Percentiles rank a stretch among this genome's conserved stretches.
phyloP scores from a whole-genome alignment of 495 filamentous ascomycete species.

The Margaritispora aquatica region DNA sequence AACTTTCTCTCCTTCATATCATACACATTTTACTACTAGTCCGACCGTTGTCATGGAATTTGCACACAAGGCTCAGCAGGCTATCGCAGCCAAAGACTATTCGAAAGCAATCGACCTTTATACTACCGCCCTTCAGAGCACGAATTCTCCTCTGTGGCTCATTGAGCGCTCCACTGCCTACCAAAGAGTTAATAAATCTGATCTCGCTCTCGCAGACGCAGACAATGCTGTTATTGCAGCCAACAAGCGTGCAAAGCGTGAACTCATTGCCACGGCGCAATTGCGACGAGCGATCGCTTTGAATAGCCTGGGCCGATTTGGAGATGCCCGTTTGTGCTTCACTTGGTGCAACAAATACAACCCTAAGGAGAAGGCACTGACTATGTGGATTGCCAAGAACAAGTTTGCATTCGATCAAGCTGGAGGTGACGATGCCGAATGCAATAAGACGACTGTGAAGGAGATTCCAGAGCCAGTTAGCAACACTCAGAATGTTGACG shows the following conservation, averaged over 20 bases:
- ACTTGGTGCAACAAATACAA: constrained; percentile 53
- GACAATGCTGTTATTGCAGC: constrained; percentile 69
- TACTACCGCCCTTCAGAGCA: constrained; percentile 63
- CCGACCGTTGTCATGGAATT: constrained; percentile 16
- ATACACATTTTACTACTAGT: not conserved
- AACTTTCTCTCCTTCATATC: not conserved
- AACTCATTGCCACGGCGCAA: constrained; percentile 74
- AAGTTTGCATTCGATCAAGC: constrained; percentile 44
- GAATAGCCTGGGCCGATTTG: constrained; percentile 63
- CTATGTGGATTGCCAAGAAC: constrained; percentile 58
- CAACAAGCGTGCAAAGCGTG: constrained; percentile 66
- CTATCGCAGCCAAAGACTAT: constrained; percentile 58
- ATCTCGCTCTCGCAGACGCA: constrained; percentile 69
- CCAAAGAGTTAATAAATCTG: constrained; percentile 45
- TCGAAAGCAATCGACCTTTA: constrained; percentile 61
- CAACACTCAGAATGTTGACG: constrained; percentile 18
- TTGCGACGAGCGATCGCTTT: constrained; percentile 72
- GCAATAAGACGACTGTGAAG: constrained; percentile 46
- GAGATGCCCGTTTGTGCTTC: constrained; percentile 70
- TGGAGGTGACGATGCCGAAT: constrained; percentile 50
- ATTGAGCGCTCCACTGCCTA: constrained; percentile 83
- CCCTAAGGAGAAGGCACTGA: constrained; percentile 54
- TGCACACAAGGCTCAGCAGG: constrained; percentile 46
- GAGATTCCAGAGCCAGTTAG: constrained; percentile 53
- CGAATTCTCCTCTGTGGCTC: constrained; percentile 71